Conservation (phyloP, 768 basidiomycete species). For the Tricholoma hemisulphureum region DNA sequence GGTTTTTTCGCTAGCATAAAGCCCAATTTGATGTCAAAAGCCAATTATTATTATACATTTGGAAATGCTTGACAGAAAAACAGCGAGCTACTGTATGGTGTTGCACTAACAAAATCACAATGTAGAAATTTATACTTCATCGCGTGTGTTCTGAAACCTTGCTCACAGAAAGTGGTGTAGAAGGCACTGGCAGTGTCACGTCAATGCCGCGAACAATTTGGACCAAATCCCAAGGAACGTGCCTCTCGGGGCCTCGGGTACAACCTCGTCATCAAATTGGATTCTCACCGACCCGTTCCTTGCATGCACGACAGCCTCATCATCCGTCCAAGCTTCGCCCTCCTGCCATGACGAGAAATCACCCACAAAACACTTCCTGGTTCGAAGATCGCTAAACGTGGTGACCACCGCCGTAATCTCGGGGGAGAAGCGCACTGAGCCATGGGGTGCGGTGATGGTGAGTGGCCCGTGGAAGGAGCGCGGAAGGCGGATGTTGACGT, state of each 20-base stretch:
- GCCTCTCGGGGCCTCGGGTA: constrained; percentile 10
- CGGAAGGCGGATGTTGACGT: constrained; percentile 34
- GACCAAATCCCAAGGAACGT: constrained; percentile 15
- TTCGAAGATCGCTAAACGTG: constrained; percentile 31
- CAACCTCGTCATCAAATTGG: constrained; percentile 35
- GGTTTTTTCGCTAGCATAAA: too few species aligned
- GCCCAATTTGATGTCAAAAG: too few species aligned
- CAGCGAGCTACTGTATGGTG: too few species aligned
- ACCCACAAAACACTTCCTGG: constrained; percentile 37
- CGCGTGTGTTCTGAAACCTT: too few species aligned
- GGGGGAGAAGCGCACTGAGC: constrained; percentile 29
- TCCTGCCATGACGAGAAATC: constrained; percentile 22
- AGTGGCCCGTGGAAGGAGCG: constrained; percentile 41
- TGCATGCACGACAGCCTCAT: constrained; percentile 33
- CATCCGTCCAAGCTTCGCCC: constrained; percentile 32
- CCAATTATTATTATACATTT: too few species aligned
- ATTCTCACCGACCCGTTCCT: constrained; percentile 36
- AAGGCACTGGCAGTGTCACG: too few species aligned
- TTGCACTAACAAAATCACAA: too few species aligned
- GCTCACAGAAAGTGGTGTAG: too few species aligned
- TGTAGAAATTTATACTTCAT: too few species aligned
- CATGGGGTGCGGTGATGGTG: constrained; percentile 26
- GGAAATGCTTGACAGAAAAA: too few species aligned
- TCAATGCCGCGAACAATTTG: constrained; percentile 25
- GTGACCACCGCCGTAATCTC: constrained; percentile 23